phyloP scores from a whole-genome alignment of 768 basidiomycete genomes.

The Suillus subaureus region DNA sequence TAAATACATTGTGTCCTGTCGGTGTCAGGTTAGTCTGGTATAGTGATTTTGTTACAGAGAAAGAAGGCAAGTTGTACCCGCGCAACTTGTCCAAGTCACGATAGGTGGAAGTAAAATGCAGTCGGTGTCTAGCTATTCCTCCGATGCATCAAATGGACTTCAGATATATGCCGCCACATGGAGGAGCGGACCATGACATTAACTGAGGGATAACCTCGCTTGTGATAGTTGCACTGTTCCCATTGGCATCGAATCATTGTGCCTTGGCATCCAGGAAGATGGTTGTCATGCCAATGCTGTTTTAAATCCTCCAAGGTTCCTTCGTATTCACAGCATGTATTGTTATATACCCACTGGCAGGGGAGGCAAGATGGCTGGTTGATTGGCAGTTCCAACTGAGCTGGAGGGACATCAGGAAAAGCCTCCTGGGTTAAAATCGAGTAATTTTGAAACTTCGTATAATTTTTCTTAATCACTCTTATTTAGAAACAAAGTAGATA shows the following conservation, averaged over 20 bases:
- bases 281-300: not conserved
- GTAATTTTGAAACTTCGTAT: not conserved
- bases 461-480: not conserved
- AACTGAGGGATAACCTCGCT: not conserved
- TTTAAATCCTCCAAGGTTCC: not conserved
- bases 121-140: not conserved
- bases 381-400: not conserved
- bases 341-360: not conserved
- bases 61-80: no score
- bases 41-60: no score
- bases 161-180: not conserved
- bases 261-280: not conserved
- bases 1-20: no score
- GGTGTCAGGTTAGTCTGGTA: no score
- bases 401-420: not conserved
- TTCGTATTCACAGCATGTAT: not conserved
- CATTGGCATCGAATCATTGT: not conserved
- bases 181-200: not conserved
- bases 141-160: not conserved
- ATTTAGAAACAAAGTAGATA: not conserved
- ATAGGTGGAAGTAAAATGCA: not conserved
- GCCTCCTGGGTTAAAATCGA: not conserved
- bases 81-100: no score
- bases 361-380: not conserved
- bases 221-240: not conserved